Percentiles rank a stretch among this genome's conserved stretches.
These are phyloP conservation scores for Quercus agrifolia DNA, from an alignment of 306 rosid species.

Conservation along the genomic window DNA sequence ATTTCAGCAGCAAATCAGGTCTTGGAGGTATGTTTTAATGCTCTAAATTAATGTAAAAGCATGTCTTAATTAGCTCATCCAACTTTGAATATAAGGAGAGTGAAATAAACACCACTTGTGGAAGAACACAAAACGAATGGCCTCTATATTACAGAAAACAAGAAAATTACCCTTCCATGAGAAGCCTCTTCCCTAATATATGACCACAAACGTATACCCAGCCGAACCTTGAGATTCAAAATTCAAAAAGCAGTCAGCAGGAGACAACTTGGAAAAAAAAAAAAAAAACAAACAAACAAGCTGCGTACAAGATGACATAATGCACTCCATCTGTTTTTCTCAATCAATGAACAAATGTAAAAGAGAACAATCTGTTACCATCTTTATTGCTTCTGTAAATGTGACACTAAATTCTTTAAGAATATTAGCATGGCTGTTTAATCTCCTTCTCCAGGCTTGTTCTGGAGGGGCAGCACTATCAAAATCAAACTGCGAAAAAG, in stretches of 20 bases:
- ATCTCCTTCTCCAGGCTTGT: slow-evolving; percentile 97
- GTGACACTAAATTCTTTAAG: slow-evolving; percentile 93
- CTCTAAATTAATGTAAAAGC: background rate
- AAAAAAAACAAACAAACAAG: background rate
- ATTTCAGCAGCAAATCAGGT: slow-evolving; percentile 21
- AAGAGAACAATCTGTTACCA: slow-evolving; percentile 51
- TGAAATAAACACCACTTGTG: background rate
- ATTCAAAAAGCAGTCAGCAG: slow-evolving; percentile 13
- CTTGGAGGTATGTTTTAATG: slow-evolving; percentile 22
- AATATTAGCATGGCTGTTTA: slow-evolving; percentile 87
- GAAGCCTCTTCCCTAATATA: slow-evolving; percentile 99
- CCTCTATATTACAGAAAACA: slow-evolving; percentile 4
- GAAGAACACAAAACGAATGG: background rate
- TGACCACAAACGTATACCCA: slow-evolving; percentile 96
- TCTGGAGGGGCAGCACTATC: slow-evolving; percentile 97
- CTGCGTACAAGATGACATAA: background rate
- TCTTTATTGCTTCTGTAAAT: slow-evolving; percentile 86
- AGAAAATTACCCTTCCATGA: slow-evolving; percentile 88
- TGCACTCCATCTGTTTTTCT: background rate
- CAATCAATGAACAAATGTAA: slow-evolving; percentile 15
- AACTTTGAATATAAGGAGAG: background rate
- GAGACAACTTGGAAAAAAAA: background rate
- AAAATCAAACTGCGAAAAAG: slow-evolving; percentile 66
- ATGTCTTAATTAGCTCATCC: background rate
- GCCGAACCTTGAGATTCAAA: slow-evolving; percentile 59